Percentiles rank a stretch among this genome's conserved stretches.
Evolutionary conservation across 2,329 filamentous ascomycete genomes (phyloP).

Genomic region (Hypoxylon sp.): DNA sequence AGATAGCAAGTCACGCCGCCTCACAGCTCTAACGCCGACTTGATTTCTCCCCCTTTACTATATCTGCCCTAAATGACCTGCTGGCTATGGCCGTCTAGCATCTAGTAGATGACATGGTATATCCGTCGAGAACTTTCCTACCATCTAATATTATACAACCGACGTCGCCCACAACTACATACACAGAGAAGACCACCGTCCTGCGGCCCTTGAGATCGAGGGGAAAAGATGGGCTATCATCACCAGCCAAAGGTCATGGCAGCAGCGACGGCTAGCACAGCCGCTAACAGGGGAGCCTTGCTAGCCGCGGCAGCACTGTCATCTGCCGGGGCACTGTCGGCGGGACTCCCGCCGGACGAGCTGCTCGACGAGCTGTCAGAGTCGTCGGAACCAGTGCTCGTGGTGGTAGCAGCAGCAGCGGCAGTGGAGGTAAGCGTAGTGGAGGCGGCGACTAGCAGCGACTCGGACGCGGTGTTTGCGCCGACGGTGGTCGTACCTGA

Average conservation of each 20-base stretch:
- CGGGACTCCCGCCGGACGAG: conserved; percentile 10
- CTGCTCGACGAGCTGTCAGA: not conserved
- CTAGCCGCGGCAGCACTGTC: conserved; percentile 29
- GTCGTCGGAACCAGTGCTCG: conserved; percentile 5
- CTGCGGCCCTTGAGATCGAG: not conserved
- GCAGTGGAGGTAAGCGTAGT: conserved; percentile 35
- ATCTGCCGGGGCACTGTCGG: conserved; percentile 8
- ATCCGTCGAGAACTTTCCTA: conserved; percentile 5
- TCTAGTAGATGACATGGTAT: conserved; percentile 2
- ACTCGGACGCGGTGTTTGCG: conserved; percentile 27
- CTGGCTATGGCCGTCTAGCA: conserved; percentile 11
- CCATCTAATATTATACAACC: conserved; percentile 20
- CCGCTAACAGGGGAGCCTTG: conserved; percentile 43
- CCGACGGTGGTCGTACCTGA: conserved; percentile 27
- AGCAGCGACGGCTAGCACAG: conserved; percentile 45
- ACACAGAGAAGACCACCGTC: conserved; percentile 20
- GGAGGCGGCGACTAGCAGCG: conserved; percentile 35
- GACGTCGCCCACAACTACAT: conserved; percentile 22
- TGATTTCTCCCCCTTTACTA: not conserved
- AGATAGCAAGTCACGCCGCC: not conserved
- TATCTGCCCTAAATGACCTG: conserved; percentile 1
- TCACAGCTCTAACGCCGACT: conserved; percentile 11
- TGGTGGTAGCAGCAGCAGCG: conserved; percentile 2
- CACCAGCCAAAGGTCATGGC: conserved; percentile 45
- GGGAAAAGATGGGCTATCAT: not conserved